phyloP scores from a whole-genome alignment of 2,329 filamentous ascomycete genomes.

The Pyrenochaeta sp. region DNA sequence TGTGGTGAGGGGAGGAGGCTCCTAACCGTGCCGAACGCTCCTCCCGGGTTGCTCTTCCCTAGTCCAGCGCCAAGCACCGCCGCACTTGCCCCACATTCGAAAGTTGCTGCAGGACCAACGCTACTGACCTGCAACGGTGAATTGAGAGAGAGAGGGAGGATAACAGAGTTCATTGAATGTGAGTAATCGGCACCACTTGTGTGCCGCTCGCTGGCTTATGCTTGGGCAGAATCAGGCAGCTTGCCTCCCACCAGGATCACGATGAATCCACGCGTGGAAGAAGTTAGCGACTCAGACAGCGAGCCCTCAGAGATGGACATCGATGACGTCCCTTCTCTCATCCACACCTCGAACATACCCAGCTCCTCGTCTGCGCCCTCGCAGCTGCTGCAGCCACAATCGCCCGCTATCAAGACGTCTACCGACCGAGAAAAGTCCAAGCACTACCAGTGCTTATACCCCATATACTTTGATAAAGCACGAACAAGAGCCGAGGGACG shows the following conservation, averaged over 20 bases:
- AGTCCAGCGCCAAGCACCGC: neutral
- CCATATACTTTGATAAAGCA: conserved; percentile 88
- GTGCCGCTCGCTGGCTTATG: conserved; percentile 66
- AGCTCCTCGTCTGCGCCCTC: conserved; percentile 34
- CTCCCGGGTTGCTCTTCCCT: neutral
- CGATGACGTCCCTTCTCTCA: conserved; percentile 77
- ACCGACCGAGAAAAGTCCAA: conserved; percentile 67
- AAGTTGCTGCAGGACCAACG: neutral
- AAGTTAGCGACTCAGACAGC: conserved; percentile 82
- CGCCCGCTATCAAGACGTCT: conserved; percentile 52
- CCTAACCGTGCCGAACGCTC: neutral
- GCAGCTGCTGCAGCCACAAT: conserved; percentile 47
- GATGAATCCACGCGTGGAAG: conserved; percentile 82
- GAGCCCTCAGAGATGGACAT: conserved; percentile 76
- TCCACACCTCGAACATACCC: conserved; percentile 47
- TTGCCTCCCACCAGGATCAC: conserved; percentile 4
- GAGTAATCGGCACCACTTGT: neutral
- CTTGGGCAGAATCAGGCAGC: conserved; percentile 36
- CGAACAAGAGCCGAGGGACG: conserved; percentile 81
- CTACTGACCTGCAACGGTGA: neutral
- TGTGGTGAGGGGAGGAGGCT: neutral
- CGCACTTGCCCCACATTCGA: neutral
- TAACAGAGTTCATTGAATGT: neutral
- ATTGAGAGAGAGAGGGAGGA: neutral
- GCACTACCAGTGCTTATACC: conserved; percentile 89